Base-by-base conservation (phyloP, 768 basidiomycete species). In the Russula sp. region DNA sequence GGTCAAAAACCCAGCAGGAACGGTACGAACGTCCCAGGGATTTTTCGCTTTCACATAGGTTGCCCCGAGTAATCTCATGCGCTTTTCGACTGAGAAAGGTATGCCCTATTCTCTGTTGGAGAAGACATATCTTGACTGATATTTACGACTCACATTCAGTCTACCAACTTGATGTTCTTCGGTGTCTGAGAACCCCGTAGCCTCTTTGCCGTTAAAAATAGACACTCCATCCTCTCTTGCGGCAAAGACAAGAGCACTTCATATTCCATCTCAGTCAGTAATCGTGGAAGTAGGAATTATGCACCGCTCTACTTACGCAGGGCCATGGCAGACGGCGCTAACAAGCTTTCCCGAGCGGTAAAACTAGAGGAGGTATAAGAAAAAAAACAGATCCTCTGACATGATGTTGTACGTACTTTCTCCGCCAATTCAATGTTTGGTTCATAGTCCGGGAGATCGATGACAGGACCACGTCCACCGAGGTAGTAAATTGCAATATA, bases 241-340 rank as follows among this genome's bases (percentile, higher is more conserved):
- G 36, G 13, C 36, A 13, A 13, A 36, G 36, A 85, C 82, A 26
- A 91, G 78, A 2, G 87, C 88, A n/a, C 84, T 76, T 65, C 16
- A 40, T 9, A 11, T 30, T 51, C 46, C 36, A 28, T 30, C 48
- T 59, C 38, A 38, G 13, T 18, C n/a, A 55, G 54, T 20, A 48
- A 34, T 59, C 22, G 20, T 56, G 14, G 34, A 11, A 4, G 32
- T 38, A 54, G 22, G 52, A 51, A 40, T 26, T 18, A 36, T 8
- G 36, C 14, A 55, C 24, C 6, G 51, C n/a, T 46, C 28, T 6
- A 78, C 83, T 72, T 68, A 87, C 81, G 83, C 88, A 57, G 90
- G 83, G 18, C 90, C 91, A 75, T 92, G 91, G 78, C 91, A 92
- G 28, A 93, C 89, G 3, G 88, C 88, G 4, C 84, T 69, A 8